Percentiles rank a stretch among this genome's conserved stretches.
Evolutionary conservation across 2,329 filamentous ascomycete genomes (phyloP).

Genomic region (Hypoxylon sp.): DNA sequence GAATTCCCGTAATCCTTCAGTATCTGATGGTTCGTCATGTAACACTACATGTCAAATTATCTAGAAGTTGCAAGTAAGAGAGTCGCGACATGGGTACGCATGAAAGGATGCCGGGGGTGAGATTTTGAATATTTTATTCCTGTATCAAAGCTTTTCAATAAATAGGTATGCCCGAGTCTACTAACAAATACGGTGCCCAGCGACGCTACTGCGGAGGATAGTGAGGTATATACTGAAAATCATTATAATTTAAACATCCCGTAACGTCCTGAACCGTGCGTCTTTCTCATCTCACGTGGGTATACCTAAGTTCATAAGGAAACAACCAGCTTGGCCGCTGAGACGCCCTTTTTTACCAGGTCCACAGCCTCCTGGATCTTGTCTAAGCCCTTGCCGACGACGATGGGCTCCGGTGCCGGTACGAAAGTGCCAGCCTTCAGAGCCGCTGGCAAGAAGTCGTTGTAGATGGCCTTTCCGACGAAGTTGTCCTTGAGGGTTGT

Average conservation of each 20-base stretch:
- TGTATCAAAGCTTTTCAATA: conserved; percentile 19
- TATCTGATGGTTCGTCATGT: conserved; percentile 1
- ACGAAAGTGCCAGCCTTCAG: conserved; percentile 56
- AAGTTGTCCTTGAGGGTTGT: conserved; percentile 51
- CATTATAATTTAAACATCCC: conserved; percentile 11
- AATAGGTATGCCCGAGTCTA: conserved; percentile 1
- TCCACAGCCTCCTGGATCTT: conserved; percentile 60
- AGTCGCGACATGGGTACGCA: neutral
- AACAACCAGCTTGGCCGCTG: conserved; percentile 61
- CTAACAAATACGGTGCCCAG: neutral
- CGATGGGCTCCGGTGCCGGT: conserved; percentile 57
- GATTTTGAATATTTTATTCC: conserved; percentile 13
- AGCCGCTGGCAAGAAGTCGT: conserved; percentile 58
- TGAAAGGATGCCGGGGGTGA: neutral
- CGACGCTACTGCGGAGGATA: neutral
- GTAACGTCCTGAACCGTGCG: neutral
- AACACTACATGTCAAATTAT: conserved; percentile 7
- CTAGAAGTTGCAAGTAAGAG: conserved; percentile 2
- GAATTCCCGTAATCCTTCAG: conserved; percentile 1
- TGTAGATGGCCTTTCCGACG: conserved; percentile 55
- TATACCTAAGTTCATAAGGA: conserved; percentile 36
- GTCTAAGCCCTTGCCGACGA: conserved; percentile 60
- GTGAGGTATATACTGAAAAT: conserved; percentile 19
- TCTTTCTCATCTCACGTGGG: conserved; percentile 10
- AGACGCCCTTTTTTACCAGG: conserved; percentile 57